Conservation (phyloP, 2,329 filamentous ascomycete genomes). For the Cyanodermella asteris region DNA sequence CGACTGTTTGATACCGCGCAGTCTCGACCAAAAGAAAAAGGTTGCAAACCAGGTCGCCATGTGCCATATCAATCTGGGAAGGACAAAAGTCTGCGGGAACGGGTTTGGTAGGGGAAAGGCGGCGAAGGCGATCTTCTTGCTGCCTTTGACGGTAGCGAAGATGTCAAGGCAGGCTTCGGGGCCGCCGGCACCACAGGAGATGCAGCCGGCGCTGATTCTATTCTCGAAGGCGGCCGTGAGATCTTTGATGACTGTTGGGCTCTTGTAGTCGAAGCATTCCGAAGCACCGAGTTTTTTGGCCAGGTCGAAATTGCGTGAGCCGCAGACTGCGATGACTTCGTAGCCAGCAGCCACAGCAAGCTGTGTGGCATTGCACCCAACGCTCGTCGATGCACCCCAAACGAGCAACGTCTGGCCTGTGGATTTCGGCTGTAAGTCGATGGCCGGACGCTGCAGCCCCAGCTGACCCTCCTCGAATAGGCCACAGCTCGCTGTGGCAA, state of each 20-base stretch:
- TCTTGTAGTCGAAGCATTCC: constrained; percentile 24
- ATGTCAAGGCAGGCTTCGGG: constrained; percentile 8
- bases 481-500: constrained; percentile 13
- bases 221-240: constrained; percentile 10
- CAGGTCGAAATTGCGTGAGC: constrained; percentile 20
- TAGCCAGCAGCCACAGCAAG: constrained; percentile 23
- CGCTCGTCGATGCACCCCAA: constrained; percentile 27
- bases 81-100: no score
- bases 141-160: constrained; percentile 5
- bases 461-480: constrained; percentile 13
- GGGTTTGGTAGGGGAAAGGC: constrained; percentile 2
- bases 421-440: constrained; percentile 5
- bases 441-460: constrained; percentile 7
- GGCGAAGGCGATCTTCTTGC: constrained; percentile 8
- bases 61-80: no score
- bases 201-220: constrained; percentile 8
- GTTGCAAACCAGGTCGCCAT: no score
- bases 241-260: constrained; percentile 12
- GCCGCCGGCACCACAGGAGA: constrained; percentile 6
- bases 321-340: constrained; percentile 23
- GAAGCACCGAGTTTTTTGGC: constrained; percentile 21
- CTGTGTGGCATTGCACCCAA: constrained; percentile 26
- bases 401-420: constrained; percentile 18
- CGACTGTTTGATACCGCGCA: no score
- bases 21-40: no score